Conservation (phyloP, 345 rosid genomes). For the Trapa bicornis region DNA sequence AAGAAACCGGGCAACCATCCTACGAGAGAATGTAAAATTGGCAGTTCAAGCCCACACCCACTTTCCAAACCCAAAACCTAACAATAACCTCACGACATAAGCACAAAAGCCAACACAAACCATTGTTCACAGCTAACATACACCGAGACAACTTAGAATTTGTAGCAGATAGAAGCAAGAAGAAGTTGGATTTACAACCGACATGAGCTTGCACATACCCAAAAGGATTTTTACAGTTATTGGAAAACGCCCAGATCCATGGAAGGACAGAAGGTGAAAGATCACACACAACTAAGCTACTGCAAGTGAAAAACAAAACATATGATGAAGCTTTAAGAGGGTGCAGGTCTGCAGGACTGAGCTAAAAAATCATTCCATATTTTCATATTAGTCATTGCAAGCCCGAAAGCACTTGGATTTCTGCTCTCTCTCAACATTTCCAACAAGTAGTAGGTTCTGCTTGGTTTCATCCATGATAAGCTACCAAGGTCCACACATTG, state of each 20-base stretch:
- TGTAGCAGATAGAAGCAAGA: no score
- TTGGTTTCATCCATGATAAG: no score
- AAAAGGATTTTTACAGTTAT: slow-evolving; percentile 1
- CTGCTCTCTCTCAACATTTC: slow-evolving; percentile 47
- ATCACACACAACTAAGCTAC: neutral
- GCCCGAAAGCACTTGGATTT: slow-evolving; percentile 5
- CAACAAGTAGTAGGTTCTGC: neutral
- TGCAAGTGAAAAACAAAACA: slow-evolving; percentile 8
- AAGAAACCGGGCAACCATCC: no score
- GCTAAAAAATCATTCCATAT: slow-evolving; percentile 11
- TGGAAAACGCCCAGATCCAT: neutral
- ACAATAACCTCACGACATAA: no score
- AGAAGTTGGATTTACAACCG: neutral
- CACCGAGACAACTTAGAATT: no score
- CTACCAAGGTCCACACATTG: slow-evolving; percentile 40
- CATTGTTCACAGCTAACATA: no score
- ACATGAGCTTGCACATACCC: neutral
- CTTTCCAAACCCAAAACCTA: no score
- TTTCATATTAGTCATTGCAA: slow-evolving; percentile 51
- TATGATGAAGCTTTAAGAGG: neutral
- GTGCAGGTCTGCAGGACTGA: slow-evolving; percentile 4
- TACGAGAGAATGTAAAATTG: no score
- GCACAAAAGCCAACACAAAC: no score
- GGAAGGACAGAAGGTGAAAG: neutral
- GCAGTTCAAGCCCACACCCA: no score